Percentiles rank a stretch among this genome's conserved stretches.
Evolutionary conservation across 192 early-diverging fungal genomes (phyloP).

Genomic region (Lobosporangium transversale): DNA sequence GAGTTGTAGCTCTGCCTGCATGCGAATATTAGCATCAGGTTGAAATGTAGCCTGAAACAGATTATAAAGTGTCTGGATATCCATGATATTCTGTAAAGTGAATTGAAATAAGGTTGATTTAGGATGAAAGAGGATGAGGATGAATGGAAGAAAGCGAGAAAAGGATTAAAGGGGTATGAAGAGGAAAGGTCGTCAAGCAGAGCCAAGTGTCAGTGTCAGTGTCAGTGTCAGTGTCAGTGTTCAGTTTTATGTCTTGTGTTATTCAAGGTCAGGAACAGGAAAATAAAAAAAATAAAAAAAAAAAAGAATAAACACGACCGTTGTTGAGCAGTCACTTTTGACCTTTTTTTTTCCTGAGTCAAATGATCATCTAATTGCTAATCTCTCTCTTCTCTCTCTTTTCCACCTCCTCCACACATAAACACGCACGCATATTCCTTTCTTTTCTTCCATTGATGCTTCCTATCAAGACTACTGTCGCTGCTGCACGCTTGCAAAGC

Average conservation of each 20-base stretch:
- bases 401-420: too few species aligned
- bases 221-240: too few species aligned
- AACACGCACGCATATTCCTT: too few species aligned
- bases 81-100: constrained; percentile 60
- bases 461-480: too few species aligned
- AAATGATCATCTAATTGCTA: too few species aligned
- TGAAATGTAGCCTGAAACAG: constrained; percentile 84
- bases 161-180: not conserved
- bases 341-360: not conserved
- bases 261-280: not conserved
- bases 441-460: not conserved
- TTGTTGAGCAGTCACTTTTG: not conserved
- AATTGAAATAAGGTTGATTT: not conserved
- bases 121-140: not conserved
- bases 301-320: constrained; percentile 7
- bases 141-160: not conserved
- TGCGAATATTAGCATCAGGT: constrained; percentile 80
- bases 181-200: not conserved
- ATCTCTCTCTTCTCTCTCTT: too few species aligned
- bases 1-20: constrained; percentile 84
- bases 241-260: too few species aligned
- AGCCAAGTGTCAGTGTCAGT: too few species aligned
- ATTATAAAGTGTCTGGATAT: constrained; percentile 66
- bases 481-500: constrained; percentile 12
- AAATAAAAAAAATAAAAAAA: constrained; percentile 22